Evolutionary conservation across 2,329 filamentous ascomycete genomes (phyloP).

Genomic region (Shiraia sp.): DNA sequence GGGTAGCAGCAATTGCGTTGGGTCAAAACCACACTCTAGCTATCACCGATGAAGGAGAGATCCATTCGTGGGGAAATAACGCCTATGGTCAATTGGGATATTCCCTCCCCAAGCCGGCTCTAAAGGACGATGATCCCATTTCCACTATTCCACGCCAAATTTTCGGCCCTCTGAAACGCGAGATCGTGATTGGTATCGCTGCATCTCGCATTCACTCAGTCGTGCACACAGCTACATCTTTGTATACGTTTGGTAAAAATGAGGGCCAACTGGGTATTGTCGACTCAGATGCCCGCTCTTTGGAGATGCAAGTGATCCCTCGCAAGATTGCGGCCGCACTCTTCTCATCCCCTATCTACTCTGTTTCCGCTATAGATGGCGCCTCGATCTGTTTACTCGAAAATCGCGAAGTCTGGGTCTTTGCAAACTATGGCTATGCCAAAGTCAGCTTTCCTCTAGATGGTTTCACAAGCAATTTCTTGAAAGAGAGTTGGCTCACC

Average conservation of each 20-base stretch:
- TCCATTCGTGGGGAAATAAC: conserved; percentile 95
- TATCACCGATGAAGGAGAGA: conserved; percentile 80
- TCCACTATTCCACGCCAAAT: conserved; percentile 83
- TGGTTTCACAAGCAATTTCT: conserved; percentile 69
- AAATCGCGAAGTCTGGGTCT: conserved; percentile 88
- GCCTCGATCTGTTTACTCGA: conserved; percentile 85
- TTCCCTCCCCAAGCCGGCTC: conserved; percentile 66
- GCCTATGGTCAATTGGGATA: conserved; percentile 86
- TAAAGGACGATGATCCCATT: conserved; percentile 80
- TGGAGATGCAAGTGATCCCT: conserved; percentile 80
- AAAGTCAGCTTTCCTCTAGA: conserved; percentile 82
- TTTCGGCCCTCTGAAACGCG: conserved; percentile 88
- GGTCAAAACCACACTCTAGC: conserved; percentile 92
- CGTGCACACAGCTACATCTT: conserved; percentile 75
- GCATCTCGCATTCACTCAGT: conserved; percentile 92
- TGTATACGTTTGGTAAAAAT: conserved; percentile 96
- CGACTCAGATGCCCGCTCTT: conserved; percentile 89
- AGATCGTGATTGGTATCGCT: conserved; percentile 77
- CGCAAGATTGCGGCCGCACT: conserved; percentile 87
- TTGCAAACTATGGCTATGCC: conserved; percentile 95
- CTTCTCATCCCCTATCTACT: conserved; percentile 71
- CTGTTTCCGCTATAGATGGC: conserved; percentile 85
- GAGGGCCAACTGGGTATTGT: conserved; percentile 91
- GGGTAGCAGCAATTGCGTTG: conserved; percentile 75
- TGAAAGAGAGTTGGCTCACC: conserved; percentile 67